These are phyloP conservation scores for Malassezia dermatis DNA, from an alignment of 1,284 basidiomycete genomes.

Conservation along the genomic window DNA sequence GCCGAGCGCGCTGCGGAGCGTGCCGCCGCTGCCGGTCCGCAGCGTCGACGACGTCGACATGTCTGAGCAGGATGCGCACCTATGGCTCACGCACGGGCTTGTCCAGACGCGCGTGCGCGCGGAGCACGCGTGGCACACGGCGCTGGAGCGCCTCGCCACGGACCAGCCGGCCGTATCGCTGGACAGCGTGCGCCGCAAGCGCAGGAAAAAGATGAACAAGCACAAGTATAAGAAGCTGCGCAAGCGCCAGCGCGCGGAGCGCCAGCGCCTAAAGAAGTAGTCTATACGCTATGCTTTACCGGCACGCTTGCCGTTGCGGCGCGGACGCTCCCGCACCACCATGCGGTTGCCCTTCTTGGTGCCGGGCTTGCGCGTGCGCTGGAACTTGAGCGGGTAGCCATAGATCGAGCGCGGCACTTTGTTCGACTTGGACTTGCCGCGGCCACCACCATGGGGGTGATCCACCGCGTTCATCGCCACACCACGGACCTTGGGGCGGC, in stretches of 20 bases:
- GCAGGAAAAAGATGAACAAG: conserved; percentile 48
- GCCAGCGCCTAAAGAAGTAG: conserved; percentile 39
- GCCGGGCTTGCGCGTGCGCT: conserved; percentile 79
- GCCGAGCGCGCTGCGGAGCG: conserved; percentile 12
- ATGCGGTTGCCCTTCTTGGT: conserved; percentile 80
- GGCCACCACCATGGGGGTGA: conserved; percentile 94
- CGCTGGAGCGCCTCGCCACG: conserved; percentile 19
- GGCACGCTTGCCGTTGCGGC: conserved; percentile 63
- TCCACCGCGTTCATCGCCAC: conserved; percentile 96
- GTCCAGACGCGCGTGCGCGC: conserved; percentile 36
- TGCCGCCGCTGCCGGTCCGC: background rate
- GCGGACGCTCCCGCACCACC: conserved; percentile 76
- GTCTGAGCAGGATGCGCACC: conserved; percentile 34
- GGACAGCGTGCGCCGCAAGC: conserved; percentile 44
- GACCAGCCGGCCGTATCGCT: conserved; percentile 20
- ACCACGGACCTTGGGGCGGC: conserved; percentile 80
- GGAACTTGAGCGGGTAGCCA: conserved; percentile 84
- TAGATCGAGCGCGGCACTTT: conserved; percentile 56
- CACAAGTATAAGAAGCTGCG: conserved; percentile 48
- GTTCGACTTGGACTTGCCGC: conserved; percentile 94
- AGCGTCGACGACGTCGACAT: background rate
- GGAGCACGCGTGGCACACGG: conserved; percentile 37
- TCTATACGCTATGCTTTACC: conserved; percentile 27
- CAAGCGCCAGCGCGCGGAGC: conserved; percentile 40
- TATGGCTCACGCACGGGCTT: conserved; percentile 41